Evolutionary conservation across 2,329 filamentous ascomycete species (phyloP), one percentile per base, ranked within the genome.

Genomic region (Colletotrichum karsti): DNA sequence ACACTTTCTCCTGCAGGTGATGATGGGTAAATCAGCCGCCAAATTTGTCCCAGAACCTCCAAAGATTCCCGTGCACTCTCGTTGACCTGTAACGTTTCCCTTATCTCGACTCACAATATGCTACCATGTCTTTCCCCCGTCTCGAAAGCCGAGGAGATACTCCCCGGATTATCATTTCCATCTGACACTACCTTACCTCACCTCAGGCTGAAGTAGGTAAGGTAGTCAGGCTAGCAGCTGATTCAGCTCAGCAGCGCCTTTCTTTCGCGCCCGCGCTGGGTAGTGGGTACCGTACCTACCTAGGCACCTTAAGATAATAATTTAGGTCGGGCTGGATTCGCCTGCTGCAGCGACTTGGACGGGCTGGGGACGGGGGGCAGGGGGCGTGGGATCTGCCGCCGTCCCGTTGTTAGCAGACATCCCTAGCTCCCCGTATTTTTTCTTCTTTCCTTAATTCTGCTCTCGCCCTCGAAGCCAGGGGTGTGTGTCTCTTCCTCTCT

Each of bases 341-440:
- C 46, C n/a, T 50, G 46, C 24, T 26, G 46, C 24, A 50, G 24
- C 46, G 4, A 26, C 22, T 22, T 50, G 20, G 46, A n/a, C 46
- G 46, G 44, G 9, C 44, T 41, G 3, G 26, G 13, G 10, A 28
- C 12, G 26, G 12, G 12, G 41, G 22, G 26, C 46, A 42, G 24
- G 44, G 22, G 51, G 28, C 50, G 37, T 53, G 46, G 53, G 59
- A 58, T 67, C 64, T 58, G 44, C 59, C 44, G 60, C 44, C 53
- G 51, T 58, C 64, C 64, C 60, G 64, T 67, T 53, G 22, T 20
- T 53, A 64, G 60, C 44, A 63, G 44, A 56, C 64, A n/a, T 54
- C 53, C 51, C 64, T 64, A 64, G 60, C 53, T 48, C 28, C 41
- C 24, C 22, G 13, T 37, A 35, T 12, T 37, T 26, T 26, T 8